These are phyloP conservation scores for Colletotrichum falcatum DNA, from an alignment of 2,329 filamentous ascomycete species.

Conservation along the genomic window DNA sequence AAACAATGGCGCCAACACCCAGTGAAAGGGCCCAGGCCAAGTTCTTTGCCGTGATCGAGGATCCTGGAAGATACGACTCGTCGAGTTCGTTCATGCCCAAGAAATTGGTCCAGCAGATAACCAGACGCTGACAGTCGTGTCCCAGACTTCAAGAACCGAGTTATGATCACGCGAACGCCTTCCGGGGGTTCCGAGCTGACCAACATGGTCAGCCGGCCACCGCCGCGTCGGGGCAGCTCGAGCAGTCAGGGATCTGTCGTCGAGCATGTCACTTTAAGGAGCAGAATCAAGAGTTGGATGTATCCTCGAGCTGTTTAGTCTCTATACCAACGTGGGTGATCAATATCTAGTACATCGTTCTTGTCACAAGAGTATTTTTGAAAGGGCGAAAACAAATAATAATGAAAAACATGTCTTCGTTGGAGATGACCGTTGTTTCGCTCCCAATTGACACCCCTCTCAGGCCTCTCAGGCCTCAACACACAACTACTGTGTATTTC, in stretches of 20 bases:
- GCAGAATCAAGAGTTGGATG: constrained; percentile 34
- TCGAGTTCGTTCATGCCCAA: constrained; percentile 5
- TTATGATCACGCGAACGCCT: constrained; percentile 32
- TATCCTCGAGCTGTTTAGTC: constrained; percentile 4
- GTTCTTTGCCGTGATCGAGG: constrained; percentile 34
- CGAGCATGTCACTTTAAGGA: constrained; percentile 18
- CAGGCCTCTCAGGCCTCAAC: neutral
- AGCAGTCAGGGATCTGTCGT: constrained; percentile 30
- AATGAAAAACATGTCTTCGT: neutral
- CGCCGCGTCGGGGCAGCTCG: constrained; percentile 23
- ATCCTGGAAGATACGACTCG: constrained; percentile 33
- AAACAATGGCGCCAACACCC: constrained; percentile 26
- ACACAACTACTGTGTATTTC: neutral
- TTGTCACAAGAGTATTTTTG: neutral
- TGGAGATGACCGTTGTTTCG: neutral
- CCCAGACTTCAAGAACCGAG: constrained; percentile 33
- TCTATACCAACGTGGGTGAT: neutral
- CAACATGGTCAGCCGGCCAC: constrained; percentile 17
- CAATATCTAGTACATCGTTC: neutral
- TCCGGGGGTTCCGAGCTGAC: constrained; percentile 34
- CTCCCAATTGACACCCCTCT: neutral
- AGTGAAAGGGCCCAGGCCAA: constrained; percentile 33
- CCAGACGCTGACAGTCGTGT: neutral
- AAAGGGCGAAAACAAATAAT: accelerated
- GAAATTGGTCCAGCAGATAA: neutral